Evolutionary conservation across 1,284 basidiomycete species (phyloP), one percentile per base, ranked within the genome.

Genomic region (Sparassis latifolia): DNA sequence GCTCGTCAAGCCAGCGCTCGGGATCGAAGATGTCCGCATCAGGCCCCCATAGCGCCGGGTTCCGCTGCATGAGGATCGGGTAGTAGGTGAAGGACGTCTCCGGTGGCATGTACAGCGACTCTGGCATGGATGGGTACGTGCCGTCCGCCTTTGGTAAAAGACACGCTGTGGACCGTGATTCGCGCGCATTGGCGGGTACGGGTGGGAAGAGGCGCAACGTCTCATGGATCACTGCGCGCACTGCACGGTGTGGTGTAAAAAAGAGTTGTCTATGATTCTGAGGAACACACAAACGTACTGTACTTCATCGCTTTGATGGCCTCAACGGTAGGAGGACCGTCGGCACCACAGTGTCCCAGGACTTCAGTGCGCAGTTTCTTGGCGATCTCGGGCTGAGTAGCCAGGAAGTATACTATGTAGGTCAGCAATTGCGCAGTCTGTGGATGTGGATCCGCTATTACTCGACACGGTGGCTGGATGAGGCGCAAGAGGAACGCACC

Each of bases 211-310:
- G 63, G 30, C 86, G 77, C 4, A 89, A 71, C 0, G 82, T 82
- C 58, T 89, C 86, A 54, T 88, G 84, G 35, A 89, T 73, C 10
- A 88, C 79, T 3, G 85, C 85, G 52, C 80, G 77, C 68, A 87
- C 83, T 86, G 50, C 35, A 31, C 47, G 30, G 31, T 37, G 45
- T 39, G 40, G 28, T 33, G 47, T 32, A n/a, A 4, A 44, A 4
- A 27, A 32, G 20, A 3, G 32, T 31, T 29, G 7, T 20, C 20
- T 20, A 20, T 20, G 20, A 20, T 20, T 20, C 20, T 20, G 5
- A 5, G 3, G 10, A 2, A 37, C 28, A 10, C 5, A 32, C 38
- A 42, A 5, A 73, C 81, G 55, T 56, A 85, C 83, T 71, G 60
- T 87, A 87, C 67, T 74, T 80, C 62, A 88, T 68, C 37, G 72